Evolutionary conservation across 108 stramenopile species (phyloP), one percentile per base, ranked within the genome.

Genomic region (Pinguiococcus pyrenoidosus): DNA sequence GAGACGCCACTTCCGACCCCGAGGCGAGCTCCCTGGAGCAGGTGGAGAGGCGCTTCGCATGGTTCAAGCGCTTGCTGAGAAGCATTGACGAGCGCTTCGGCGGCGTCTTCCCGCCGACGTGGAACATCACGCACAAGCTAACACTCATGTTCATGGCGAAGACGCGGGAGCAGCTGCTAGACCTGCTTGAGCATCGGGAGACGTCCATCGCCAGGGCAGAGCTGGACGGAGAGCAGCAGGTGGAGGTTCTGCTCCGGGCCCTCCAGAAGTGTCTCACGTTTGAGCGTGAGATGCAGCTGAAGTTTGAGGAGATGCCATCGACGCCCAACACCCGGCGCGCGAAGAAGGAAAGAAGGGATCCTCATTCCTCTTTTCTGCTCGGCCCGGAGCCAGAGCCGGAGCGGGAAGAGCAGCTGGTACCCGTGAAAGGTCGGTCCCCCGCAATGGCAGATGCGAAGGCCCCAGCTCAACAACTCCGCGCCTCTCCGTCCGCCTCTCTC

Each of bases 211-310:
- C 41, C 1, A 2, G 9, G 10, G 30, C 12, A 28, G 20, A 52
- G 29, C 1, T 73, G 60, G 46, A 40, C 55, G 45, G 87, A 78
- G 35, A 66, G 16, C 69, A 75, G 44, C 82, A 88, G 58, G 92
- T 90, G 5, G 79, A 84, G 21, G 72, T 83, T 25, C 58, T 95
- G 14, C 59, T 91, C 33, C 89, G 88, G 56, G 89, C 92, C 17
- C 65, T 95, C 55, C 91, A 94, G 59, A 85, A 83, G 53, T 76
- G 89, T 0, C 72, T 98, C 26, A 59, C 86, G 27, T 98, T 95
- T 61, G 96, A 98, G 56, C 81, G 88, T 51, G 93, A 98, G 64
- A 87, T 88, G 54, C 65, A 75, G 23, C 69, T 56, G 9, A 75
- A 80, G 51, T 73, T 95, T 17, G 65, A 88, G 47, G 41, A 75